Evolutionary conservation across 495 filamentous ascomycete species (phyloP), one percentile per base, ranked within the genome.

Genomic region (Elasticomyces elasticus): DNA sequence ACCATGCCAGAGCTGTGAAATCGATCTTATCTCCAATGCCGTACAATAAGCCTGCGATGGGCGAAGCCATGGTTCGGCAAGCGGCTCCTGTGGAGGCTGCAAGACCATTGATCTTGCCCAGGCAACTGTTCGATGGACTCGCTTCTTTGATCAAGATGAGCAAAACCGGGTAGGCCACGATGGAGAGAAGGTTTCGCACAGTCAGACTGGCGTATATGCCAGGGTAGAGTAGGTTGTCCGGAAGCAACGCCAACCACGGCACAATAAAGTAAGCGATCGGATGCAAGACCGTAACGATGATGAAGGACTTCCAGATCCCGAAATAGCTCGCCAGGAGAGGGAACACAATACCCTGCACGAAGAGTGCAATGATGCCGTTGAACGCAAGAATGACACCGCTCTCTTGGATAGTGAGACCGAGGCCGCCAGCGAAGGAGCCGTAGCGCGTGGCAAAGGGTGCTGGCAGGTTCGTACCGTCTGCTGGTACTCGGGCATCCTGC

Each of bases 91-190:
- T 85, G 31, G 82, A 87, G 2, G 87, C 87, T 31, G 86, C 85
- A 6, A 90, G 74, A 1, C 87, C 87, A 59, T 92, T 92, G 51
- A 92, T 83, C 62, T 79, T 86, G 13, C 87, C 87, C 41, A 92
- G 73, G 19, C 80, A 74, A 0, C 73, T 76, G 9, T 74, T 70
- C 15, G 79, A 79, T 2, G 86, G 84, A 19, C 83, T 84, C 0
- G 87, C 83, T 72, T 90, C 86, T 66, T 91, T 92, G 71, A 92
- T 79, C 7, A 92, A 74, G 38, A 92, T 90, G 31, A 92, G 71
- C 7, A 92, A 76, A 2, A 91, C 73, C 0, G 87, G 87, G 58
- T 87, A 92, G 20, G 81, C 75, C 49, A 90, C 71, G 53, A 91
- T 92, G 2, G 80, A 82, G 24, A 87, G 77, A 53, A 87, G 71